A percentile compares a stretch with the other conserved stretches of the same genome.
Evolutionary conservation across 768 basidiomycete genomes (phyloP).

Genomic region (Lactarius sp.): DNA sequence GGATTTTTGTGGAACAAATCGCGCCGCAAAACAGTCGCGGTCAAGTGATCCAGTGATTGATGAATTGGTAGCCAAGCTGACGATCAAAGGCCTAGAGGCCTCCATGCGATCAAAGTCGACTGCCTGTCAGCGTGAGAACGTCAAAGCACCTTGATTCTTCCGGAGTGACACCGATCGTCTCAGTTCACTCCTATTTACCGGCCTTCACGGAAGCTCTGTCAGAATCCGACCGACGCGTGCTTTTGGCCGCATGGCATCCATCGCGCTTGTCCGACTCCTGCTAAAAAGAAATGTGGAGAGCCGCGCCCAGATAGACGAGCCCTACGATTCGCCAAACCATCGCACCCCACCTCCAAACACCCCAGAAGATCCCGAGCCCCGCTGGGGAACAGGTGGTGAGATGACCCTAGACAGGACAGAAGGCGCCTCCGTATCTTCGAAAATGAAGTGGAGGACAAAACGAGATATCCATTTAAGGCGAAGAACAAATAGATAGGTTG

Average conservation of each 20-base stretch:
- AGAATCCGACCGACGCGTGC: not conserved
- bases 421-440: conserved; percentile 41
- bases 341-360: conserved; percentile 46
- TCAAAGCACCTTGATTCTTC: not conserved
- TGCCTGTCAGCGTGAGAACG: not conserved
- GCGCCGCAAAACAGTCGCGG: not conserved
- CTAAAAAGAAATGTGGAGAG: conserved; percentile 37
- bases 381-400: conserved; percentile 42
- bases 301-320: conserved; percentile 27
- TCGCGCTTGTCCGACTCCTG: conserved; percentile 32
- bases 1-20: not conserved
- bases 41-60: not conserved
- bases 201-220: not conserved
- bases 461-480: conserved; percentile 36
- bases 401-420: conserved; percentile 42
- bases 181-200: not conserved
- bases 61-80: not conserved
- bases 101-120: not conserved
- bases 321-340: conserved; percentile 54
- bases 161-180: not conserved
- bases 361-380: conserved; percentile 35
- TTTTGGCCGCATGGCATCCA: not conserved
- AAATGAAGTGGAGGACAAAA: conserved; percentile 41
- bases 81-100: not conserved
- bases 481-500: too few relatives aligned